Percentiles rank a stretch among this genome's conserved stretches.
phyloP scores from a whole-genome alignment of 495 filamentous ascomycete species.

The Thermochaetoides thermophila region DNA sequence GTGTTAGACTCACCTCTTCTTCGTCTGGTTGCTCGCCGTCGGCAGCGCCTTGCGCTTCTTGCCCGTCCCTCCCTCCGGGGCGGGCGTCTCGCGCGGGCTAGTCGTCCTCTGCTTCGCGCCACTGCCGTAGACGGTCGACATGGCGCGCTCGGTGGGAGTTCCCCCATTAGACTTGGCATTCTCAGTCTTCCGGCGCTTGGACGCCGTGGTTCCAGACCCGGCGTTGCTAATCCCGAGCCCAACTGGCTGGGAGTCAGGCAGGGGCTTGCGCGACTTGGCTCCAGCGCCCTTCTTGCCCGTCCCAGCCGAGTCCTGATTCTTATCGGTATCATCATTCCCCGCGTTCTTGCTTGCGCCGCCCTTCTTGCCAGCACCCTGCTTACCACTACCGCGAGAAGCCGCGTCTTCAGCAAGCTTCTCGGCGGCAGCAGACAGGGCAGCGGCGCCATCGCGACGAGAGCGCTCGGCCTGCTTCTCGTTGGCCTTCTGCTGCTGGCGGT shows the following conservation, averaged over 20 bases:
- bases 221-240: slow-evolving; percentile 39
- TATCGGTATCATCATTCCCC: slow-evolving; percentile 36
- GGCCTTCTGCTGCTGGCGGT: slow-evolving; percentile 50
- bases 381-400: slow-evolving; percentile 60
- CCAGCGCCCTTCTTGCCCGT: slow-evolving; percentile 45
- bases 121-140: slow-evolving; percentile 42
- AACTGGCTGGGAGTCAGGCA: slow-evolving; percentile 32
- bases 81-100: slow-evolving; percentile 49
- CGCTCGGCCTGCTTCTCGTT: slow-evolving; percentile 46
- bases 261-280: slow-evolving; percentile 49
- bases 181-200: slow-evolving; percentile 62
- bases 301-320: slow-evolving; percentile 25
- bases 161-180: slow-evolving; percentile 41
- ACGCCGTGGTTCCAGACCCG: slow-evolving; percentile 31
- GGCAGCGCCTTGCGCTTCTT: slow-evolving; percentile 59
- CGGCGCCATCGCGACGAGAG: slow-evolving; percentile 60
- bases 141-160: slow-evolving; percentile 52
- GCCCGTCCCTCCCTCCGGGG: slow-evolving; percentile 35
- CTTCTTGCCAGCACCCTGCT: slow-evolving; percentile 63
- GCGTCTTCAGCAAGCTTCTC: slow-evolving; percentile 65
- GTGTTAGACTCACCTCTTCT: slow-evolving; percentile 48
- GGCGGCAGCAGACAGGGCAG: slow-evolving; percentile 50
- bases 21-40: slow-evolving; percentile 43
- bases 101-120: slow-evolving; percentile 36
- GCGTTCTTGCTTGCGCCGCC: slow-evolving; percentile 53